A percentile compares a stretch with the other conserved stretches of the same genome.
phyloP scores from a whole-genome alignment of 441 rosid species.

The Gossypium gossypioides region DNA sequence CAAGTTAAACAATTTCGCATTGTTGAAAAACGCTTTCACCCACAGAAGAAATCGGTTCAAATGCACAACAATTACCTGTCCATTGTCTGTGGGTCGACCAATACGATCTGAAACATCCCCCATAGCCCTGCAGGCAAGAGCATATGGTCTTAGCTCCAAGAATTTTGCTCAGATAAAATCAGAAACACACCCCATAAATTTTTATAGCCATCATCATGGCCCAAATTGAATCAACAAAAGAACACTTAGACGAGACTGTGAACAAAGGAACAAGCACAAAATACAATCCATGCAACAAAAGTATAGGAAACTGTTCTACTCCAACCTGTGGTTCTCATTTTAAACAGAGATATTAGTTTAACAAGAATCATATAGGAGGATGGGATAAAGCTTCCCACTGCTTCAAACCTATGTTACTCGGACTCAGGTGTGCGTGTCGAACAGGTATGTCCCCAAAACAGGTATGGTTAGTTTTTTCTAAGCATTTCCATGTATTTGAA shows the following conservation, averaged over 20 bases:
- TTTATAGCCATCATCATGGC: not conserved
- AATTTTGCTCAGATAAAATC: slow-evolving; percentile 1
- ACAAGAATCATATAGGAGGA: not conserved
- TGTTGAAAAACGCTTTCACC: not conserved
- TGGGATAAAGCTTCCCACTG: not conserved
- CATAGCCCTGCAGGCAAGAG: slow-evolving; percentile 59
- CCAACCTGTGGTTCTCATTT: not conserved
- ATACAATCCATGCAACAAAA: not conserved
- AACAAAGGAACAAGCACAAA: not conserved
- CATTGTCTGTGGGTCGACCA: slow-evolving; percentile 92
- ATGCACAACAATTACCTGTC: slow-evolving; percentile 51
- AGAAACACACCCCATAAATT: not conserved
- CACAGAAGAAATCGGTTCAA: not conserved
- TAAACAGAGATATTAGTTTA: not conserved
- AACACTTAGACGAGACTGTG: not conserved
- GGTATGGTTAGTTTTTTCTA: too few relatives aligned
- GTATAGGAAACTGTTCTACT: not conserved
- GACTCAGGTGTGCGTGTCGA: too few relatives aligned
- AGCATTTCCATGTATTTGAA: too few relatives aligned
- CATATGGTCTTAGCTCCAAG: slow-evolving; percentile 6
- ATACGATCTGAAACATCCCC: slow-evolving; percentile 96
- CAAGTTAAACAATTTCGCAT: not conserved
- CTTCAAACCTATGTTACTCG: not conserved
- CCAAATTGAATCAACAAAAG: not conserved
- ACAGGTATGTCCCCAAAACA: too few relatives aligned